Conservation (phyloP, 1,284 basidiomycete genomes). For the Austroboletus olivaceoglutinosus region DNA sequence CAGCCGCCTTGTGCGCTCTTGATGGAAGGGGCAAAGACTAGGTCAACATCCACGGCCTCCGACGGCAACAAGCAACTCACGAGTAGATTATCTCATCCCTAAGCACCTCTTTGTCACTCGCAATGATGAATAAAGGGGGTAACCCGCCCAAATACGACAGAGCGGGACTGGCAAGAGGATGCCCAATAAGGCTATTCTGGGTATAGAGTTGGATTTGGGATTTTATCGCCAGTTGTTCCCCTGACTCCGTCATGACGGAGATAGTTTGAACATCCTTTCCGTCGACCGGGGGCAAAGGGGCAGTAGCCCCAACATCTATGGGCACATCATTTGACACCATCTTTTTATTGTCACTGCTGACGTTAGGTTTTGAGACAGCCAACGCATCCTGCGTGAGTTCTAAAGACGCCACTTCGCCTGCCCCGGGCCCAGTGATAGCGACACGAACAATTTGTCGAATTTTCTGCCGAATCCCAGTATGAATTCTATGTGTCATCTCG, state of each 20-base stretch:
- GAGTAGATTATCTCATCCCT: conserved; percentile 90
- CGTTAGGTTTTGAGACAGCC: conserved; percentile 18
- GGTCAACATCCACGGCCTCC: neutral
- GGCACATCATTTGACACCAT: conserved; percentile 25
- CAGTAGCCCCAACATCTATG: conserved; percentile 48
- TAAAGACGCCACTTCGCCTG: conserved; percentile 7
- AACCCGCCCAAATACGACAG: conserved; percentile 88
- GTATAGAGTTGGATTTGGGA: conserved; percentile 89
- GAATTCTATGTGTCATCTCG: conserved; percentile 64
- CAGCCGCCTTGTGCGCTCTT: conserved; percentile 90
- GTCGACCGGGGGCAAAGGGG: conserved; percentile 40
- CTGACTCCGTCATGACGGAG: conserved; percentile 40
- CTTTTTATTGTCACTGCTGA: conserved; percentile 19
- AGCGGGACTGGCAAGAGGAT: conserved; percentile 86
- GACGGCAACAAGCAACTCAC: conserved; percentile 44
- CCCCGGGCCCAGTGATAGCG: conserved; percentile 14
- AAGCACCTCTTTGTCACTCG: conserved; percentile 88
- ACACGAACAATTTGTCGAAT: conserved; percentile 58
- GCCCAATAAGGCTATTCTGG: conserved; percentile 77
- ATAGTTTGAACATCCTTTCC: conserved; percentile 43
- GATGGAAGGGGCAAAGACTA: neutral
- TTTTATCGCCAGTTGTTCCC: conserved; percentile 54
- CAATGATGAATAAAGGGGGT: conserved; percentile 84
- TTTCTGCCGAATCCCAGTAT: conserved; percentile 57
- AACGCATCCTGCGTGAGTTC: conserved; percentile 18